These are phyloP conservation scores for Magnolia sinica DNA, from an alignment of 164 flowering plant genomes.

Conservation along the genomic window DNA sequence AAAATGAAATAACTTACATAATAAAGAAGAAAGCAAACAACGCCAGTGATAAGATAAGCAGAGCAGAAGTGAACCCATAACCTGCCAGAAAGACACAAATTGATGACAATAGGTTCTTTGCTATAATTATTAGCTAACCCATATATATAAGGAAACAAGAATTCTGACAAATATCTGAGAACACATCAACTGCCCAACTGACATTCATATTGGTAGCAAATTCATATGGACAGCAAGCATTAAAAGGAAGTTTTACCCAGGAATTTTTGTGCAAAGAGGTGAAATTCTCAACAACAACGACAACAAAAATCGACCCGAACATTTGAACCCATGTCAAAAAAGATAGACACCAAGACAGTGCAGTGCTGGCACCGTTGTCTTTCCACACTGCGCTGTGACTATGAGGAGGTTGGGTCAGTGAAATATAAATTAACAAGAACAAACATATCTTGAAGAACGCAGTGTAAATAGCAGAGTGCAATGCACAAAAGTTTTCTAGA, in stretches of 20 bases:
- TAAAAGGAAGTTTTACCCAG: neutral
- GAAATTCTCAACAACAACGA: neutral
- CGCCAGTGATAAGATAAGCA: slow-evolving; percentile 64
- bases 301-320: neutral
- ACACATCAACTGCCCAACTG: too few relatives aligned
- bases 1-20: slow-evolving; percentile 43
- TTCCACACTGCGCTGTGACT: too few relatives aligned
- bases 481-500: too few relatives aligned
- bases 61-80: slow-evolving; percentile 88
- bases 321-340: too few relatives aligned
- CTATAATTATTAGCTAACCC: neutral
- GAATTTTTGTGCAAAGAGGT: neutral
- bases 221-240: neutral
- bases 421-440: too few relatives aligned
- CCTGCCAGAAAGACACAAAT: slow-evolving; percentile 40
- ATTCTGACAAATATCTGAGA: neutral
- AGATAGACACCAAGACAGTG: too few relatives aligned
- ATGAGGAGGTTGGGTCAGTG: too few relatives aligned
- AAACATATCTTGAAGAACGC: too few relatives aligned
- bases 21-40: slow-evolving; percentile 77
- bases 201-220: neutral
- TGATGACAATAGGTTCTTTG: neutral
- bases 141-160: neutral
- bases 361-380: too few relatives aligned
- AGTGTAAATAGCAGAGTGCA: too few relatives aligned